A percentile compares a stretch with the other conserved stretches of the same genome.
Conservation (phyloP, 306 rosid genomes). For the Trifolium subterraneum region DNA sequence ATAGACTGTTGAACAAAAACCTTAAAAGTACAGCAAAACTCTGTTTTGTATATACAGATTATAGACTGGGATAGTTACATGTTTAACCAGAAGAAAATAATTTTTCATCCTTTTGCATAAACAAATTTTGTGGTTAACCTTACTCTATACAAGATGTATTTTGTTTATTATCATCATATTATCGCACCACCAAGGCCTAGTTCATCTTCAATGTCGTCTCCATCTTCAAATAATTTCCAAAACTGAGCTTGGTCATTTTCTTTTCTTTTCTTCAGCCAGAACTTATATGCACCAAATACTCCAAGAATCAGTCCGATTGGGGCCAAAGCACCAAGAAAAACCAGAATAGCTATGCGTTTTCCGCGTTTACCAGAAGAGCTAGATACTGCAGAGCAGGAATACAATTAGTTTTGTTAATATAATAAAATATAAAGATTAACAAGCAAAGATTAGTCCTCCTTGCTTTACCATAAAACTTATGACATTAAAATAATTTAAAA, state of each 20-base stretch:
- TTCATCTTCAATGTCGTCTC: constrained; percentile 73
- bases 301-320: constrained; percentile 48
- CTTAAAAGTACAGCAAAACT: not conserved
- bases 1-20: constrained; percentile 1
- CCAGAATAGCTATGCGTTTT: constrained; percentile 51
- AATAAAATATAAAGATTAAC: not conserved
- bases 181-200: constrained; percentile 60
- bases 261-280: constrained; percentile 79
- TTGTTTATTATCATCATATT: constrained; percentile 35
- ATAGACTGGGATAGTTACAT: not conserved
- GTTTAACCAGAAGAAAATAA: constrained; percentile 18
- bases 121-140: constrained; percentile 46
- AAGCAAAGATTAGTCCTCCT: constrained; percentile 12
- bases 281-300: constrained; percentile 57
- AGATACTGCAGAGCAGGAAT: constrained; percentile 56
- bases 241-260: constrained; percentile 80
- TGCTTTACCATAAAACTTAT: not conserved
- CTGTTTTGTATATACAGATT: constrained; percentile 1
- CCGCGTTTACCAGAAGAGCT: constrained; percentile 44
- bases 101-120: constrained; percentile 6
- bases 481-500: not conserved
- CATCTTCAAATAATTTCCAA: constrained; percentile 76
- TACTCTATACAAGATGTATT: constrained; percentile 44
- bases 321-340: constrained; percentile 53
- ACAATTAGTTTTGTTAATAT: constrained; percentile 17